phyloP scores from a whole-genome alignment of 768 basidiomycete species.

The Trichaptum fuscoviolaceum region DNA sequence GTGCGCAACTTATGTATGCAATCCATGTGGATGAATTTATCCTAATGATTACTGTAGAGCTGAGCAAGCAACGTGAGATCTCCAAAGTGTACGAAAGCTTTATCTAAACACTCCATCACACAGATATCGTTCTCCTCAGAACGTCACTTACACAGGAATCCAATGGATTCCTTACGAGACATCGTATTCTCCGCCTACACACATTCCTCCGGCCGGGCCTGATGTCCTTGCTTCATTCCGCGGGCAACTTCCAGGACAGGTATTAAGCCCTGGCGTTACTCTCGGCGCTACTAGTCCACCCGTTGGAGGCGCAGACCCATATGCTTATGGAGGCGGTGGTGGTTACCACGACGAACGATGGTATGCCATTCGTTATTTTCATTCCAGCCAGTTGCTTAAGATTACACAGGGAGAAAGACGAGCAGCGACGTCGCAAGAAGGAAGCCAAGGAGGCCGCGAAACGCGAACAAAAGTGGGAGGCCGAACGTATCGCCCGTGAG shows the following conservation, averaged over 20 bases:
- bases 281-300: not conserved
- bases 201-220: conserved; percentile 50
- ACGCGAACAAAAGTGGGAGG: conserved; percentile 31
- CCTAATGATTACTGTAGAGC: conserved; percentile 40
- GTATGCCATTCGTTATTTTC: not conserved
- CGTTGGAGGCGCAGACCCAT: conserved; percentile 5
- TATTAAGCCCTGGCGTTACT: not conserved
- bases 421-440: conserved; percentile 41
- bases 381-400: not conserved
- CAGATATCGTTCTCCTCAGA: conserved; percentile 70
- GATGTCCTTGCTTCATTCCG: conserved; percentile 32
- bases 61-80: conserved; percentile 59
- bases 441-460: conserved; percentile 40
- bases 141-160: conserved; percentile 54
- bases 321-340: conserved; percentile 6
- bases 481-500: conserved; percentile 27
- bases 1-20: conserved; percentile 32
- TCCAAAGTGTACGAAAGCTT: not conserved
- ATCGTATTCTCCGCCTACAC: conserved; percentile 31
- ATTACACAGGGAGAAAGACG: conserved; percentile 2
- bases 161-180: conserved; percentile 63
- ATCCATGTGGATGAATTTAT: not conserved
- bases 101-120: not conserved
- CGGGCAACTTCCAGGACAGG: not conserved
- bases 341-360: not conserved